These are phyloP conservation scores for Krasilnikovozyma curviuscula DNA, from an alignment of 768 basidiomycete genomes.

Conservation along the genomic window DNA sequence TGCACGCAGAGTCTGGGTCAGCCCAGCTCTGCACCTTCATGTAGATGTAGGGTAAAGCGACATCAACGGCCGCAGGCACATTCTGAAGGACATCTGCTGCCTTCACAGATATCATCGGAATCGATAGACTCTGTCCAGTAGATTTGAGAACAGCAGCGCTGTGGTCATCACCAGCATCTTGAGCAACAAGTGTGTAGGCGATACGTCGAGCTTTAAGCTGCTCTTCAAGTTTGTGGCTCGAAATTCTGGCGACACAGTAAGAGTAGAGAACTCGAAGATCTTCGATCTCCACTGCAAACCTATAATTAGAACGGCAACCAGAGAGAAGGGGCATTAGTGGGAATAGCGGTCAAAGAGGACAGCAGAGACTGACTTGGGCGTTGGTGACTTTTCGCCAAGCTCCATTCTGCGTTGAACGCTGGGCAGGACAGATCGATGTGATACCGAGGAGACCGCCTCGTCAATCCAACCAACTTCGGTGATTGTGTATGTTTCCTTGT, in stretches of 20 bases:
- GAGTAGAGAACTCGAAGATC: constrained; percentile 48
- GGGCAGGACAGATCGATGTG: no score
- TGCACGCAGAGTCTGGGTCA: constrained; percentile 49
- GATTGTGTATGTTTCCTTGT: no score
- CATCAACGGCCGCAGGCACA: constrained; percentile 59
- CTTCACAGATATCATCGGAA: constrained; percentile 66
- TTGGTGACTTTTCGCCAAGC: no score
- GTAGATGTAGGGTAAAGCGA: constrained; percentile 78
- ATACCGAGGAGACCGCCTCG: no score
- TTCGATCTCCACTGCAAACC: constrained; percentile 5
- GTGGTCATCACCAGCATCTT: no score
- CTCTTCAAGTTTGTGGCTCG: constrained; percentile 70
- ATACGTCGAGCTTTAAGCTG: constrained; percentile 70
- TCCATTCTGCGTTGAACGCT: no score
- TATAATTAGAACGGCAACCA: no score
- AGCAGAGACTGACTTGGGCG: no score
- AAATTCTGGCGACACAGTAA: constrained; percentile 77
- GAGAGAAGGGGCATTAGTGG: no score
- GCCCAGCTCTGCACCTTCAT: constrained; percentile 83
- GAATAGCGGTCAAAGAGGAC: no score
- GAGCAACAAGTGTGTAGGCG: constrained; percentile 54
- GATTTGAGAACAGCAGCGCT: background rate
- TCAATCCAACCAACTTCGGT: no score
- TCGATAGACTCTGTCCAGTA: constrained; percentile 23
- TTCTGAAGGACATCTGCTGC: constrained; percentile 62